Evolutionary conservation across 1,284 basidiomycete species (phyloP), one percentile per base, ranked within the genome.

Genomic region (Cutaneotrichosporon sp.): DNA sequence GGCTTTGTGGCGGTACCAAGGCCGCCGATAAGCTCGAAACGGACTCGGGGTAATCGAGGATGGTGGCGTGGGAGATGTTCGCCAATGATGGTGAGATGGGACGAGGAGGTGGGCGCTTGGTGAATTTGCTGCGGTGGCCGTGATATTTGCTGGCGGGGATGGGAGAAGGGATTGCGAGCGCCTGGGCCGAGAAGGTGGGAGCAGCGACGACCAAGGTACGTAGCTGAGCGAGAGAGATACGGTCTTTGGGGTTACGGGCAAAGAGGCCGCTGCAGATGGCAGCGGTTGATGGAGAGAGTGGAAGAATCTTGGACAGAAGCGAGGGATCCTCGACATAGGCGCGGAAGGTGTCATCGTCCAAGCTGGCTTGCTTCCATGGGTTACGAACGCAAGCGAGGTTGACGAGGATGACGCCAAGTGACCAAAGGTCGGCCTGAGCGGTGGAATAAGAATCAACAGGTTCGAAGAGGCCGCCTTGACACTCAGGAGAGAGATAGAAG

Each of bases 341-440:
- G 19, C 77, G 70, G 77, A 88, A 94, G 35, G 83, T 84, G 49
- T 83, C 80, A 73, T 96, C 90, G 42, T 78, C 76, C 5, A 79
- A 74, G 42, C 79, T 82, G 4, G 93, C 90, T 61, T 81, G 79
- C 58, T 82, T 81, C 93, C 93, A 97, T 5, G 90, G 92, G 70
- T 88, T 89, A 38, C 87, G 83, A 17, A 88, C 87, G 53, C 86
- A 87, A 43, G 90, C 84, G 74, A 97, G 81, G 75, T 93, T 96
- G 71, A 97, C 85, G 43, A 99, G 85, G 60, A 82, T 80, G 65
- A 98, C 92, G 38, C 94, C 94, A 52, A 97, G 79, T 3, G 92
- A 85, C 94, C 94, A 97, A 55, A 97, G 81, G 68, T 97, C 93
- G 69, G 84, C 87, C 55, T 82, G 79, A 20, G 78, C 78, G 19